Evolutionary conservation across 2,329 filamentous ascomycete genomes (phyloP), one percentile per base, ranked within the genome.

Genomic region (Macroventuria anomochaeta): DNA sequence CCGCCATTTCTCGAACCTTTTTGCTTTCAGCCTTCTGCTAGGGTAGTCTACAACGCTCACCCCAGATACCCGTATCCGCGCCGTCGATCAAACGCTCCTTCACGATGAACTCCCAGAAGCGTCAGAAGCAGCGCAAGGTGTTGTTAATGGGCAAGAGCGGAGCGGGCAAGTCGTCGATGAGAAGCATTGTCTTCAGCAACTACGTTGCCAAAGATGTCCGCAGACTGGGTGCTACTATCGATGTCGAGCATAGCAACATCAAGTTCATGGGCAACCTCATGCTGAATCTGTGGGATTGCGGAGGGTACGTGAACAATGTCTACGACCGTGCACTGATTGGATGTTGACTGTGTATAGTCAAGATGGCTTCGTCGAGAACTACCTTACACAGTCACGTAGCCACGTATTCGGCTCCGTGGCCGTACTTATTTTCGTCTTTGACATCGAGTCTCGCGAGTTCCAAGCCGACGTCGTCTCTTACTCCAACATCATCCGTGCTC

Each of bases 361-460:
- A 80, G 95, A 97, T 77, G 93, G 93, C 31, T 99, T 99, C 73
- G 96, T 96, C 83, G 95, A 97, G 73, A 97, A 96, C 75, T 99
- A 97, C 79, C 88, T 99, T 57, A 93, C 90, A 13, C 91, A 96
- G 69, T 95, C 97, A 78, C 90, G 95, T 55, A 88, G 91, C 50
- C 95, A 97, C 77, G 93, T 99, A 75, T 99, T 99, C 79, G 91
- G 88, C 70, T 93, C 95, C 73, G 95, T 97, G 57, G 93, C 93
- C 43, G 95, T 97, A 44, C 85, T 99, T 53, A 97, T 99, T 76
- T 99, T 99, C 80, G 95, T 99, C 75, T 99, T 99, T 78, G 95
- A 99, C 74, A 96, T 97, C 63, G 95, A 97, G 75, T 96, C 91
- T 15, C 89, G 92, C 72, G 95, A 97, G 75, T 91, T 96, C 67